These are phyloP conservation scores for Colletotrichum echinochloae DNA, from an alignment of 2,329 filamentous ascomycete genomes.

Conservation along the genomic window DNA sequence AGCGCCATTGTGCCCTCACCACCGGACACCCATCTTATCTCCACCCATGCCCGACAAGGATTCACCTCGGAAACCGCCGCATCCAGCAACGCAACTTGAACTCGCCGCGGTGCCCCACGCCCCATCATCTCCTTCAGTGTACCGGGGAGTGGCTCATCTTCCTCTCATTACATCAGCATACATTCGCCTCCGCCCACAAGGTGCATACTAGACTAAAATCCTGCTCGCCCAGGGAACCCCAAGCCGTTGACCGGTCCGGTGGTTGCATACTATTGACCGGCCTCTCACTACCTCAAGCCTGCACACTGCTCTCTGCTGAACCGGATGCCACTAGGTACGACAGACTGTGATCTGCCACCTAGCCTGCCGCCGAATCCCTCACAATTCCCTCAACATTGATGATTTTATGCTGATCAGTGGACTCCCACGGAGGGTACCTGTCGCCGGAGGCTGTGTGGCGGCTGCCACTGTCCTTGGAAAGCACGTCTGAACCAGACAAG, in stretches of 20 bases:
- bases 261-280: not conserved
- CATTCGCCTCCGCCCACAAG: slow-evolving; percentile 11
- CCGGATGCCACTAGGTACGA: not conserved
- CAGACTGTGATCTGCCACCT: slow-evolving; percentile 23
- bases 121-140: slow-evolving; percentile 13
- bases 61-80: slow-evolving; percentile 29
- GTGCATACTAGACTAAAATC: not conserved
- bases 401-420: slow-evolving; percentile 32
- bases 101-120: slow-evolving; percentile 5
- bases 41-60: slow-evolving; percentile 28
- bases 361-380: slow-evolving; percentile 8
- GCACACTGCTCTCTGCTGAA: not conserved
- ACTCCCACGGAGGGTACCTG: slow-evolving; percentile 18
- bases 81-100: slow-evolving; percentile 8
- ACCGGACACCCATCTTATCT: not conserved
- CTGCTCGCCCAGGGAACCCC: slow-evolving; percentile 3
- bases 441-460: slow-evolving; percentile 22
- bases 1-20: slow-evolving; percentile 21
- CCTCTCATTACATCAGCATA: slow-evolving; percentile 18
- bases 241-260: not conserved
- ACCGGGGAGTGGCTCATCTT: slow-evolving; percentile 3
- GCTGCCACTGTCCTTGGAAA: slow-evolving; percentile 23
- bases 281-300: not conserved
- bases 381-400: slow-evolving; percentile 15
- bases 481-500: slow-evolving; percentile 29